Evolutionary conservation across 129 eudicot genomes (phyloP), one percentile per base, ranked within the genome.

Genomic region (Smallanthus sonchifolius): DNA sequence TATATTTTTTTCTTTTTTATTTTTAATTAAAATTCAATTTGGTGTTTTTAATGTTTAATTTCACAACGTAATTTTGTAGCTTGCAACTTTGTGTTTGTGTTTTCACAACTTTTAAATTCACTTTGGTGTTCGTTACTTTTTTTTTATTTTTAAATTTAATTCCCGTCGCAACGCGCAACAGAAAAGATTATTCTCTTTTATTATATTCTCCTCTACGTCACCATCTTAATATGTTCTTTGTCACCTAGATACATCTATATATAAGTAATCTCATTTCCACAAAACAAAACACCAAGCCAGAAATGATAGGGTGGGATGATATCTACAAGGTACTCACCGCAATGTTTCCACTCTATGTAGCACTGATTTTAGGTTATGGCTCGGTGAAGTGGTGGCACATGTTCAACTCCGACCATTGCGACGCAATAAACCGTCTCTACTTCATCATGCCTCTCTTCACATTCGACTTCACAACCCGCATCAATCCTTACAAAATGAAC

Each of bases 351-450:
- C 93, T 90, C 30, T 90, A 87, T 17, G 72, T 75, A 11, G 84
- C 93, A 5, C 72, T 90, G 2, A 43, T 30, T 2, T 61, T 90
- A 45, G 96, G 96, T 0, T 90, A 82, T 10, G 83, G 79, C 8
- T 85, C 91, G 0, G 89, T 90, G 16, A 87, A 79, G 32, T 86
- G 91, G 89, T 89, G 96, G 89, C 80, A 55, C 10, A 83, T 87
- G 79, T 86, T 90, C 83, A 85, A 74, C 14, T 81, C 87, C 0
- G 87, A 80, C 3, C 89, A 90, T 0, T 74, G 86, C 32, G 87
- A 85, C 47, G 94, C 91, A 4, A 87, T 90, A 8, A 87, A 83
- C 73, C 84, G 85, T 1, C 83, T 90, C 72, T 90, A 78, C 61
- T 85, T 87, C 82, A 77, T 80, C 16, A 45, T 85, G 35, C 94